A percentile compares a stretch with the other conserved stretches of the same genome.
phyloP scores from a whole-genome alignment of 768 basidiomycete species.

The Kwoniella bestiolae region DNA sequence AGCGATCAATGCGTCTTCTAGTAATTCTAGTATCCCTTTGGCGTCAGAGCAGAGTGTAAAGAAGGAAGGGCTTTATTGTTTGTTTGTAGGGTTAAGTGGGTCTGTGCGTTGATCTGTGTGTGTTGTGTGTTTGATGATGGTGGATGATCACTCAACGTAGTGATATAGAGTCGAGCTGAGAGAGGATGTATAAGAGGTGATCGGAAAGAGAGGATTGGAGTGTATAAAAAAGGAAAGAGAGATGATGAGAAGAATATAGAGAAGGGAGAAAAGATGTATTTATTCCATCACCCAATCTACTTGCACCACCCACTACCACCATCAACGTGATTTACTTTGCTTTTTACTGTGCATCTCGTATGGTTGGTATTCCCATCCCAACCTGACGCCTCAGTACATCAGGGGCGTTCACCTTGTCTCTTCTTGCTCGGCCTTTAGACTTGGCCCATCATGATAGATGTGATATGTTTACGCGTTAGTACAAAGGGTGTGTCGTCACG shows the following conservation, averaged over 20 bases:
- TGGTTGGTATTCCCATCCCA: not conserved
- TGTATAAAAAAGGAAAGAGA: not conserved
- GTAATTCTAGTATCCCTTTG: too few species aligned
- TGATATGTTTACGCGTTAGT: constrained; percentile 10
- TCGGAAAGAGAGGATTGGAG: not conserved
- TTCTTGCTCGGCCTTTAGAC: not conserved
- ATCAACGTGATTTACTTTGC: constrained; percentile 10
- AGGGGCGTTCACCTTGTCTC: constrained; percentile 1
- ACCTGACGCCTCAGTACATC: not conserved
- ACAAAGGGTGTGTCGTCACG: constrained; percentile 9
- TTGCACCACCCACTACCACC: not conserved
- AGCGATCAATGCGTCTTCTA: too few species aligned
- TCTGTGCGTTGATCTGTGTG: not conserved
- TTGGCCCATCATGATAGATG: not conserved
- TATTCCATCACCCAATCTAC: not conserved
- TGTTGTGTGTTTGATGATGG: not conserved
- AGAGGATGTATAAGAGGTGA: not conserved
- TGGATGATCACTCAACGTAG: not conserved
- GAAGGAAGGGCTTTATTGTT: not conserved
- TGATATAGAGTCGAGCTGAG: constrained; percentile 5
- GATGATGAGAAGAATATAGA: constrained; percentile 10
- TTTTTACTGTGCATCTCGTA: constrained; percentile 11
- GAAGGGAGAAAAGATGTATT: not conserved
- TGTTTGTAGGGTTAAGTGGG: not conserved
- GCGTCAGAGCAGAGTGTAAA: not conserved